Conservation (phyloP, 2,329 filamentous ascomycete genomes). For the Grosmannia huntii region DNA sequence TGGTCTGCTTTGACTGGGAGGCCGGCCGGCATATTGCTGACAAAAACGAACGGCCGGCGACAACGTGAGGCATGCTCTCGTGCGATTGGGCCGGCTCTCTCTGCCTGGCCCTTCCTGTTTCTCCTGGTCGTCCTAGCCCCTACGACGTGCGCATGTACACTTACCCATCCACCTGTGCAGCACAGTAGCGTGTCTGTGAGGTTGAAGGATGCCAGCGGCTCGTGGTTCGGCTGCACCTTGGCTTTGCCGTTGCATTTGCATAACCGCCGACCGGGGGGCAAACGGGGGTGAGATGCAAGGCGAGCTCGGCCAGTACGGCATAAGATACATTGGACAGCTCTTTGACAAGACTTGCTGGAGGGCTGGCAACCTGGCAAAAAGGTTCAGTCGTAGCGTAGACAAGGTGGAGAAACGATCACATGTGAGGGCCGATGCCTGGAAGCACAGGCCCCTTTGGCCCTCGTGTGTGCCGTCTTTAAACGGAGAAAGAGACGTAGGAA, state of each 20-base stretch:
- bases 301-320: neutral
- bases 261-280: neutral
- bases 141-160: neutral
- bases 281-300: neutral
- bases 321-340: neutral
- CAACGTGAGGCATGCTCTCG: neutral
- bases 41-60: neutral
- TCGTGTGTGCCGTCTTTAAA: no score
- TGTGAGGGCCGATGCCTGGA: neutral
- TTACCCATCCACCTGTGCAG: neutral
- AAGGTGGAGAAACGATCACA: neutral
- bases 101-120: neutral
- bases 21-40: no score
- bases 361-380: no score
- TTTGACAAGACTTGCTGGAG: neutral
- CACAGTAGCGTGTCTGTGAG: conserved; percentile 5
- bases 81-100: neutral
- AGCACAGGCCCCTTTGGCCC: neutral
- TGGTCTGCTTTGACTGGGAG: no score
- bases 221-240: conserved; percentile 3
- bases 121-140: neutral
- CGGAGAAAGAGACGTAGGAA: no score
- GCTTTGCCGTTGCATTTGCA: conserved; percentile 3
- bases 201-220: conserved; percentile 4
- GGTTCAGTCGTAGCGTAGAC: no score